Base-by-base conservation (phyloP, 768 basidiomycete species). In the Pleurotus platypus region DNA sequence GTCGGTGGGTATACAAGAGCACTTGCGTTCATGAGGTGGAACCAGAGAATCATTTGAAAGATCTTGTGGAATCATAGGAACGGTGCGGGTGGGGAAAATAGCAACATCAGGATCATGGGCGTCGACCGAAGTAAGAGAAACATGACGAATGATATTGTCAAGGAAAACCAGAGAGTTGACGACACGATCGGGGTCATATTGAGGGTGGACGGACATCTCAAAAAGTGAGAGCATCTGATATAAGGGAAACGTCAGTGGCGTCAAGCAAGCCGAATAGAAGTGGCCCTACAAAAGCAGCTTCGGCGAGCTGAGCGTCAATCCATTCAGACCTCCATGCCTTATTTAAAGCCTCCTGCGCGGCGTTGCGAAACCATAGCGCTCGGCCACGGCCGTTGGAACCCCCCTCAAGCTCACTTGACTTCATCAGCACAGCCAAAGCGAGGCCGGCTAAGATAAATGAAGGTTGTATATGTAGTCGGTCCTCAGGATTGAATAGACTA, bases 141-240 rank as follows among this genome's bases (percentile, higher is more conserved):
- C 72, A 2, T 68, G 68, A n/a, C 75, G 77, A 58, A 92, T 80
- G 57, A 91, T 82, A 27, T 77, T 74, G 65, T 92, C 90, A 30
- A 92, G 75, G 20, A 78, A 73, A 40, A 79, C 65, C 8, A 92
- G 72, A 0, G 89, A 76, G 16, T 69, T 69, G 18, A 75, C 72
- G 9, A 83, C 78, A 12, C 85, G 79, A 18, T 81, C 78, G 3
- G 79, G 74, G 18, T 77, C 79, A 65, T 90, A 80, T 43, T 79
- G 73, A 5, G 88, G 89, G 58, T 92, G 87, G 4, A 86, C 80
- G 1, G 87, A 91, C 0, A 82, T 80, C 67, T 92, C 90, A 62
- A 89, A 92, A 2, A 92, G 72, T 4, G 90, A 86, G 7, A 92
- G 76, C 49, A 92, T 82, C 89, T 89, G 59, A 35, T 35, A 3